phyloP scores from a whole-genome alignment of 129 eudicot species.

The Artemisia argyi region DNA sequence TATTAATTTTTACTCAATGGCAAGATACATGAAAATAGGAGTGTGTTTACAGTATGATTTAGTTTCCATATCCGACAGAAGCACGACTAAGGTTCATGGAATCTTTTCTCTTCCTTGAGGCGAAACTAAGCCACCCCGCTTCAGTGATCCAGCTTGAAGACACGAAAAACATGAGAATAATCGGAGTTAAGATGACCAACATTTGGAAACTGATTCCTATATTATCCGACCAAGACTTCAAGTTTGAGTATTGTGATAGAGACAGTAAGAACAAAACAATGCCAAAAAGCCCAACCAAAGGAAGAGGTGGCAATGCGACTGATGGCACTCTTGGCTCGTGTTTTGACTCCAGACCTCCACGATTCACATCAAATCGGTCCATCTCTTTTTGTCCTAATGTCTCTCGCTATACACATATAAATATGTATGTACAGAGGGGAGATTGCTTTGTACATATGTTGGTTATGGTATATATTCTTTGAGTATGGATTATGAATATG shows the following conservation, averaged over 20 bases:
- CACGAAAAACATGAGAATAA: slow-evolving; percentile 43
- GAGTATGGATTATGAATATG: slow-evolving; percentile 50
- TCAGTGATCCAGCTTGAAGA: slow-evolving; percentile 42
- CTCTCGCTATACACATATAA: neutral
- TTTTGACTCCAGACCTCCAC: slow-evolving; percentile 49
- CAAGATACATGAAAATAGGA: neutral
- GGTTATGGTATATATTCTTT: slow-evolving; percentile 53
- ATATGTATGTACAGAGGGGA: neutral
- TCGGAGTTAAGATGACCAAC: slow-evolving; percentile 47
- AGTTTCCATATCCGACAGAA: slow-evolving; percentile 12
- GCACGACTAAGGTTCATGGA: slow-evolving; percentile 6
- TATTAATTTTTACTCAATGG: too few relatives aligned
- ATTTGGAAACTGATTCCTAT: slow-evolving; percentile 39
- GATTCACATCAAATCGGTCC: slow-evolving; percentile 44
- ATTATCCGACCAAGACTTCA: slow-evolving; percentile 45
- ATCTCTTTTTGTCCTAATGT: slow-evolving; percentile 23
- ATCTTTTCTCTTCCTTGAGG: slow-evolving; percentile 23
- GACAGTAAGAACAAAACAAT: slow-evolving; percentile 63
- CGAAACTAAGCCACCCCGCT: slow-evolving; percentile 31
- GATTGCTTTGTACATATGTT: slow-evolving; percentile 31
- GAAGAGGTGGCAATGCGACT: slow-evolving; percentile 62
- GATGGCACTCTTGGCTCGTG: slow-evolving; percentile 41
- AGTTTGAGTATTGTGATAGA: slow-evolving; percentile 48
- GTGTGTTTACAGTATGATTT: neutral
- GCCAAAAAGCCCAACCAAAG: slow-evolving; percentile 48